These are phyloP conservation scores for Dillenia turbinata DNA, from an alignment of 164 flowering plant genomes.

Conservation along the genomic window DNA sequence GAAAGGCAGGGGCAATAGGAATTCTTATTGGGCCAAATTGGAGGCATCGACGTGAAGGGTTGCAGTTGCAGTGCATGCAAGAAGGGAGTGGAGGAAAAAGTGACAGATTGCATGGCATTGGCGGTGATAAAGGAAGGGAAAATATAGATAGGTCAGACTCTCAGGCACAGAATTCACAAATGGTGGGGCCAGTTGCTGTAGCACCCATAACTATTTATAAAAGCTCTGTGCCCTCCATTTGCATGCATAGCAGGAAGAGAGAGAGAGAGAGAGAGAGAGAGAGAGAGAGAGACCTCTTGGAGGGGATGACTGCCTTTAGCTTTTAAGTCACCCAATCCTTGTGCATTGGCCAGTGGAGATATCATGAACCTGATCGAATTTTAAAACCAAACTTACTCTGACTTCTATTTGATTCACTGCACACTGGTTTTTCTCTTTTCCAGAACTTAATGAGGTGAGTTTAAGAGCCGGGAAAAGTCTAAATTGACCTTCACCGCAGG, in stretches of 20 bases:
- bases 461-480: no score
- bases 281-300: slow-evolving; percentile 14
- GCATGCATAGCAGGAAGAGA: slow-evolving; percentile 17
- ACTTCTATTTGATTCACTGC: background rate
- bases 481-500: no score
- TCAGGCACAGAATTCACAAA: no score
- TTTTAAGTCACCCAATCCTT: slow-evolving; percentile 29
- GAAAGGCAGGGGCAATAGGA: no score
- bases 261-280: slow-evolving; percentile 12
- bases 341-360: slow-evolving; percentile 16
- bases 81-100: slow-evolving; percentile 13
- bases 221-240: no score
- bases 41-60: no score
- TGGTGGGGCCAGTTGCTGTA: no score
- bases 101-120: slow-evolving; percentile 32
- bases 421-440: no score
- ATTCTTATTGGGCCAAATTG: no score
- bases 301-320: slow-evolving; percentile 23
- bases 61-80: slow-evolving; percentile 9
- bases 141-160: no score
- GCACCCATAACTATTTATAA: no score
- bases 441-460: no score
- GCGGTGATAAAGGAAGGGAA: slow-evolving; percentile 24
- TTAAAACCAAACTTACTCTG: background rate
- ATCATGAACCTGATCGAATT: slow-evolving; percentile 20